These are phyloP conservation scores for Scheffersomyces cryptocercus DNA, from an alignment of 1,139 yeast genomes.

Conservation along the genomic window DNA sequence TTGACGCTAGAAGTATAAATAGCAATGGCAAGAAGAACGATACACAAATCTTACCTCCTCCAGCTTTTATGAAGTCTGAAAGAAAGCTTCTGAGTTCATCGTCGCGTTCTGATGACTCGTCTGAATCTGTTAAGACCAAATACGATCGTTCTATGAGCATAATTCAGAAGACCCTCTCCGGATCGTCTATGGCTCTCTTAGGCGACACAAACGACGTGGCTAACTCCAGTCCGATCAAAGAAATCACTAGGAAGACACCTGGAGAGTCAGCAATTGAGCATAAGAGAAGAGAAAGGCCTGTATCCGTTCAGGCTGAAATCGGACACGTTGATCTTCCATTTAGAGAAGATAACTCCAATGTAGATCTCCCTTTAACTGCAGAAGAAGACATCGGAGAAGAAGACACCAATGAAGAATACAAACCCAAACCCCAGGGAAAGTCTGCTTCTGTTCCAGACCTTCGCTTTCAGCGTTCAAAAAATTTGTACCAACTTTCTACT, in stretches of 20 bases:
- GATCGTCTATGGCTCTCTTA: conserved; percentile 9
- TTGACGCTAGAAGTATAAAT: neutral
- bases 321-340: conserved; percentile 8
- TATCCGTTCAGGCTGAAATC: conserved; percentile 33
- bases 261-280: conserved; percentile 6
- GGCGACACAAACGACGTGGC: neutral
- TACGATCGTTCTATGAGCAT: conserved; percentile 27
- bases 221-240: conserved; percentile 7
- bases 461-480: conserved; percentile 8
- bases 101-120: conserved; percentile 17
- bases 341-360: no score
- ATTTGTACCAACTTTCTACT: conserved; percentile 29
- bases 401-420: conserved; percentile 3
- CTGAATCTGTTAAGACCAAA: conserved; percentile 19
- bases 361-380: no score
- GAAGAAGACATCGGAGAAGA: neutral
- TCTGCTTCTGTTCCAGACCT: conserved; percentile 31
- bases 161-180: conserved; percentile 29
- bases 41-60: neutral
- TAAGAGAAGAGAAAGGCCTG: conserved; percentile 23
- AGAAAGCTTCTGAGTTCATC: conserved; percentile 12
- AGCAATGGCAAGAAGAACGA: neutral
- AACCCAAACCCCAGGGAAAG: conserved; percentile 5
- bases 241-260: conserved; percentile 12
- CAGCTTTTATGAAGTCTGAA: neutral